phyloP scores from a whole-genome alignment of 2,329 filamentous ascomycete species.

The Lachnellula willkommii region DNA sequence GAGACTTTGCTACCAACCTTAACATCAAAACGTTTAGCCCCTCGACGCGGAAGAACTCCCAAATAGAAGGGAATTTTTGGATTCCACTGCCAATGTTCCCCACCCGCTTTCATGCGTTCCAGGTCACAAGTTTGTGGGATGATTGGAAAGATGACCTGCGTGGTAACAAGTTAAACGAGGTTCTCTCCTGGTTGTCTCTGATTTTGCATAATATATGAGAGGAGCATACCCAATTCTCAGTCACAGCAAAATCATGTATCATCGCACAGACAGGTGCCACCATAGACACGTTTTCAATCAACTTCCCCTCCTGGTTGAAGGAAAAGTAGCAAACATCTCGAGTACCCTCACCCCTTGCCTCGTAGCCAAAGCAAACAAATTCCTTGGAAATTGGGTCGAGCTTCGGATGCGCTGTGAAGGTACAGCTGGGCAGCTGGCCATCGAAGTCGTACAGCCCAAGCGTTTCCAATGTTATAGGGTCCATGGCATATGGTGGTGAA shows the following conservation, averaged over 20 bases:
- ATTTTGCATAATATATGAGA: too few relatives aligned
- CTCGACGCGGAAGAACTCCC: slow-evolving; percentile 45
- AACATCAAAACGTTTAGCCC: slow-evolving; percentile 36
- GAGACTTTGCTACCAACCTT: slow-evolving; percentile 34
- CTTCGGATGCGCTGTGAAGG: slow-evolving; percentile 49
- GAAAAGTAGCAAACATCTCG: slow-evolving; percentile 42
- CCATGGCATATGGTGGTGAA: slow-evolving; percentile 45
- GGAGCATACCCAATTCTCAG: slow-evolving; percentile 36
- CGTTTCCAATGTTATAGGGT: slow-evolving; percentile 42
- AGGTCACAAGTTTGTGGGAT: slow-evolving; percentile 42
- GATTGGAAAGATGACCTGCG: slow-evolving; percentile 36
- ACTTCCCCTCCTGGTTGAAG: slow-evolving; percentile 36
- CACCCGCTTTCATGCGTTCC: slow-evolving; percentile 39
- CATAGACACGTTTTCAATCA: slow-evolving; percentile 42
- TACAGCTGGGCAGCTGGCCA: slow-evolving; percentile 41
- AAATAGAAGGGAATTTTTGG: slow-evolving; percentile 49
- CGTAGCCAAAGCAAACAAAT: slow-evolving; percentile 48
- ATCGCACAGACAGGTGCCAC: slow-evolving; percentile 45
- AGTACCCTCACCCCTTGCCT: slow-evolving; percentile 41
- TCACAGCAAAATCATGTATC: slow-evolving; percentile 45
- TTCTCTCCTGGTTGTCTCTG: neutral
- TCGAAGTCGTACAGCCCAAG: slow-evolving; percentile 44
- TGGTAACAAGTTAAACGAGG: neutral
- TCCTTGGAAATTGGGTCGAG: slow-evolving; percentile 45
- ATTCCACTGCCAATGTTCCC: slow-evolving; percentile 47